These are phyloP conservation scores for Myrica gale DNA, from an alignment of 306 rosid species.

Conservation along the genomic window DNA sequence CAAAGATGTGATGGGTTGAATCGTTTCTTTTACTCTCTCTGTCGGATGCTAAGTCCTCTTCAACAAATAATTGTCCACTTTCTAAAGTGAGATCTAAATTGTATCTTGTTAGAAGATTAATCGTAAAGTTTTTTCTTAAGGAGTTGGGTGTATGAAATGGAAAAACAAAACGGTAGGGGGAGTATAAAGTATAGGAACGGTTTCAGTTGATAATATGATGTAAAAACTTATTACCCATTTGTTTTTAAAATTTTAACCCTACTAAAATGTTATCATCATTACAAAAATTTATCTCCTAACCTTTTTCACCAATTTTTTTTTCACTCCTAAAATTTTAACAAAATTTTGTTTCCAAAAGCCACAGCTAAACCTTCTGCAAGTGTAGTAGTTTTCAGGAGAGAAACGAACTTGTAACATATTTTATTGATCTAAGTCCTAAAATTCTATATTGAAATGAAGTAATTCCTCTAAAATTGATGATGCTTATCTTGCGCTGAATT, in stretches of 20 bases:
- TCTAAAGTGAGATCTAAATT: not conserved
- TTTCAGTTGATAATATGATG: not conserved
- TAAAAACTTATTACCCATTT: too few species aligned
- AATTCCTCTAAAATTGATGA: not conserved
- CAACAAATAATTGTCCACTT: not conserved
- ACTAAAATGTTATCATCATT: too few species aligned
- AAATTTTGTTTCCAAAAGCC: too few species aligned
- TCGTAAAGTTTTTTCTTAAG: not conserved
- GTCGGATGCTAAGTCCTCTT: not conserved
- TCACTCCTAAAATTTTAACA: too few species aligned
- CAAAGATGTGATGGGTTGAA: not conserved
- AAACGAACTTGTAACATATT: too few species aligned
- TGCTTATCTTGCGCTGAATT: not conserved
- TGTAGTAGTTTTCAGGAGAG: too few species aligned
- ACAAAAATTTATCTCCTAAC: too few species aligned
- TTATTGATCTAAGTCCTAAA: too few species aligned
- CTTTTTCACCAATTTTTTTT: too few species aligned
- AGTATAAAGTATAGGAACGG: not conserved
- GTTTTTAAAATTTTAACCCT: too few species aligned
- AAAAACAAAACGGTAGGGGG: not conserved
- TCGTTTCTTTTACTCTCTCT: not conserved
- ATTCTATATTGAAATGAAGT: not conserved
- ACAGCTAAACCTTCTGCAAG: too few species aligned
- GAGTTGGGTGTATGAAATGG: not conserved
- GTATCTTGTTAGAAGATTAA: not conserved